Evolutionary conservation across 805 yeast genomes (phyloP).

Genomic region (Ogataea corticis): DNA sequence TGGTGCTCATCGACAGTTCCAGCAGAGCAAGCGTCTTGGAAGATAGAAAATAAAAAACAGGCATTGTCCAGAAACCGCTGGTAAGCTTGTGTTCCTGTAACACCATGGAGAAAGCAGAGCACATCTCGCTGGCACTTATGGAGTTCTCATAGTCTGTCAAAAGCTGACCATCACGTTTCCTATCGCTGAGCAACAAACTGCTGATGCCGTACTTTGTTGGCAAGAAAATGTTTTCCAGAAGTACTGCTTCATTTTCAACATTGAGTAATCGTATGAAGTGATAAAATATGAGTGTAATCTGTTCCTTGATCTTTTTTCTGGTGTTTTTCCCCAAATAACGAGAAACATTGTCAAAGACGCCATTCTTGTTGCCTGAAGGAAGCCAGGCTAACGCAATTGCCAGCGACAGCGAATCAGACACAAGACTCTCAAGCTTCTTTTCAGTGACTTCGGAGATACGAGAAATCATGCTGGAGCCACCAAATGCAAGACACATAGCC

Average conservation of each 20-base stretch:
- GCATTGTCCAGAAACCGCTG: slow-evolving; percentile 37
- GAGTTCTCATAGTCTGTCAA: slow-evolving; percentile 20
- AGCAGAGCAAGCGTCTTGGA: slow-evolving; percentile 35
- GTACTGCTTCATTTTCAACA: slow-evolving; percentile 32
- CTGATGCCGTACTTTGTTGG: neutral
- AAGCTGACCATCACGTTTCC: slow-evolving; percentile 12
- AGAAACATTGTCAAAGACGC: slow-evolving; percentile 22
- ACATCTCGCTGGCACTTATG: slow-evolving; percentile 10
- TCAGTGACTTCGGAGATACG: slow-evolving; percentile 17
- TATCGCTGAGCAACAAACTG: neutral
- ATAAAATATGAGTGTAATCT: slow-evolving; percentile 34
- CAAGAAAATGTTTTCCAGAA: slow-evolving; percentile 8
- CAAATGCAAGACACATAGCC: slow-evolving; percentile 39
- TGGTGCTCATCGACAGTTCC: slow-evolving; percentile 20
- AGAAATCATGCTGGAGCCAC: slow-evolving; percentile 17
- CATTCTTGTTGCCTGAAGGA: slow-evolving; percentile 25
- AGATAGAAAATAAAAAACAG: slow-evolving; percentile 38
- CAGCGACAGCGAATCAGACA: slow-evolving; percentile 29
- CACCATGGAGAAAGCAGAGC: slow-evolving; percentile 13
- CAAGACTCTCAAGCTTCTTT: slow-evolving; percentile 8
- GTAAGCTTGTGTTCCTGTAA: slow-evolving; percentile 5
- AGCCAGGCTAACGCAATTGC: slow-evolving; percentile 41
- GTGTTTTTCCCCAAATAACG: slow-evolving; percentile 11
- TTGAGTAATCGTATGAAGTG: slow-evolving; percentile 44
- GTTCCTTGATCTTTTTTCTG: slow-evolving; percentile 21